phyloP scores from a whole-genome alignment of 495 filamentous ascomycete genomes.

The Aspergillus incahuasiensis region DNA sequence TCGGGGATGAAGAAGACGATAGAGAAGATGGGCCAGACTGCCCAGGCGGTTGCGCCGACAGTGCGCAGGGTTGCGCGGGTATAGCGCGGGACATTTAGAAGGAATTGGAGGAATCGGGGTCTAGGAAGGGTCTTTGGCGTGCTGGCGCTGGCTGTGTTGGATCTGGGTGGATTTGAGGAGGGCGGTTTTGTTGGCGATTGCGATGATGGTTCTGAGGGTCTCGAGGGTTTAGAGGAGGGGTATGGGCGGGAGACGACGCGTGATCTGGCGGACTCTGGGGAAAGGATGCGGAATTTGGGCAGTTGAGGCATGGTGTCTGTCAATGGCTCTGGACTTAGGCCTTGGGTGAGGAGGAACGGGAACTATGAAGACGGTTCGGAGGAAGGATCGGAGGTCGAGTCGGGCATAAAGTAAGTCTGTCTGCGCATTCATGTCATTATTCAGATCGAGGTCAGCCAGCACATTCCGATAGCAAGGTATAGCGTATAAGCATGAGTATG shows the following conservation, averaged over 20 bases:
- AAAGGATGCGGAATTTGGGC: slow-evolving; percentile 19
- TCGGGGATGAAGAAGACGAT: slow-evolving; percentile 60
- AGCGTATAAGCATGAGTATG: neutral
- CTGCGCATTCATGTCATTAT: neutral
- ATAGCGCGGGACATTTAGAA: slow-evolving; percentile 29
- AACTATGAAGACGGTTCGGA: neutral
- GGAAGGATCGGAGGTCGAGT: neutral
- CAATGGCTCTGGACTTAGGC: neutral
- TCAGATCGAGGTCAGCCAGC: neutral
- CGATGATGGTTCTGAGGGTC: neutral
- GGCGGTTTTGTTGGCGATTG: neutral
- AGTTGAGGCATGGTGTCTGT: neutral
- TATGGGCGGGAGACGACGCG: slow-evolving; percentile 4
- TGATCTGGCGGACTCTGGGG: slow-evolving; percentile 19
- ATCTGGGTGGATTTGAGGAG: neutral
- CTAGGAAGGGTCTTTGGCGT: neutral
- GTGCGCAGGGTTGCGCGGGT: slow-evolving; percentile 26
- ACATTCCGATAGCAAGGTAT: neutral
- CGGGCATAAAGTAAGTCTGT: neutral
- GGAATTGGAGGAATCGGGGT: slow-evolving; percentile 15
- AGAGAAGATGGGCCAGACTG: slow-evolving; percentile 57
- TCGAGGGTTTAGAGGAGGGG: neutral
- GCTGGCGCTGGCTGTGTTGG: neutral
- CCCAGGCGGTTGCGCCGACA: slow-evolving; percentile 47
- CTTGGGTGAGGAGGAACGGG: no score